Conservation (phyloP, 2,329 filamentous ascomycete species). For the Fusarium sp. region DNA sequence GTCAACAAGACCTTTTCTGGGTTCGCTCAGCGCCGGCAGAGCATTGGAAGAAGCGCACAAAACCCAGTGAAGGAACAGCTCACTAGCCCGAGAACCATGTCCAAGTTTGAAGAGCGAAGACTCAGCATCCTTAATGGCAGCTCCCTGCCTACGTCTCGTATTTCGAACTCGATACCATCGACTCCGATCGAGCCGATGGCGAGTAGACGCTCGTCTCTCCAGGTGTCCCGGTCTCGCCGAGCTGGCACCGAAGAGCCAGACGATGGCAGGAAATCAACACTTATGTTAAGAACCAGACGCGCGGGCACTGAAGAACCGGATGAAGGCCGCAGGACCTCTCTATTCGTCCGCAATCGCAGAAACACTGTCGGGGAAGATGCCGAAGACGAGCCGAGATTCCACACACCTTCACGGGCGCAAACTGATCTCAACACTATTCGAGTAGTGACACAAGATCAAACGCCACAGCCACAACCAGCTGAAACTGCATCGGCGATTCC, state of each 20-base stretch:
- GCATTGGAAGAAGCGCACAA: slow-evolving; percentile 56
- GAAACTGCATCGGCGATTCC: slow-evolving; percentile 57
- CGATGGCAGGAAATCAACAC: slow-evolving; percentile 59
- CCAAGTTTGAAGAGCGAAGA: slow-evolving; percentile 67
- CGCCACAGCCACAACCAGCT: slow-evolving; percentile 41
- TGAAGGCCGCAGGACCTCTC: slow-evolving; percentile 59
- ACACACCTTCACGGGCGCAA: slow-evolving; percentile 69
- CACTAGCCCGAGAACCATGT: slow-evolving; percentile 62
- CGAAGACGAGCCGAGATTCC: slow-evolving; percentile 62
- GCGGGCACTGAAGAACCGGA: slow-evolving; percentile 64
- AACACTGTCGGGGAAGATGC: slow-evolving; percentile 63
- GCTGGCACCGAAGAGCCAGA: slow-evolving; percentile 63
- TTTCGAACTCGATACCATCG: slow-evolving; percentile 55
- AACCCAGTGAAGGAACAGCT: slow-evolving; percentile 52
- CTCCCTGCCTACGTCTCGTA: slow-evolving; percentile 62
- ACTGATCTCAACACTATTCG: slow-evolving; percentile 66
- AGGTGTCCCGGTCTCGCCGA: slow-evolving; percentile 59
- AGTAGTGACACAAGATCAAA: slow-evolving; percentile 47
- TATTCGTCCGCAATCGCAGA: slow-evolving; percentile 62
- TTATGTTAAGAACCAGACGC: slow-evolving; percentile 61
- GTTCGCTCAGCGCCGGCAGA: slow-evolving; percentile 58
- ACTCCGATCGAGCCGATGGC: slow-evolving; percentile 56
- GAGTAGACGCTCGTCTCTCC: slow-evolving; percentile 65
- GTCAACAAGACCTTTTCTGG: slow-evolving; percentile 58
- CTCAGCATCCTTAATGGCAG: slow-evolving; percentile 61